Percentiles rank a stretch among this genome's conserved stretches.
These are phyloP conservation scores for Teratosphaeria epicoccoides DNA, from an alignment of 2,329 filamentous ascomycete species.

Conservation along the genomic window DNA sequence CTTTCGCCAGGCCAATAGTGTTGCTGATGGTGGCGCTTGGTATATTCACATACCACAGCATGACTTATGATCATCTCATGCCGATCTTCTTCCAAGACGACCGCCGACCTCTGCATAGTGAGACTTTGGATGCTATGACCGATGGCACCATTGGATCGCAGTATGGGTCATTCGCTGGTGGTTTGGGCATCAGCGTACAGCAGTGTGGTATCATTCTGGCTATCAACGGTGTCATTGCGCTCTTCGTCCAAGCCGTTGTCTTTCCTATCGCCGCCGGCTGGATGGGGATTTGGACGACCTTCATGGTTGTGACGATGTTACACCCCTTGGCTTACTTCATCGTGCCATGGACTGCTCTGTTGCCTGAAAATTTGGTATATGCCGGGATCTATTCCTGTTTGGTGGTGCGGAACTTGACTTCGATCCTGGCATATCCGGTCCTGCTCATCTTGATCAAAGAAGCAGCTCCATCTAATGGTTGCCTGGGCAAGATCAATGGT, in stretches of 20 bases:
- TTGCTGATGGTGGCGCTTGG: constrained; percentile 72
- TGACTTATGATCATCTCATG: constrained; percentile 86
- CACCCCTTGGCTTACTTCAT: constrained; percentile 60
- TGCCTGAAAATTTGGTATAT: constrained; percentile 46
- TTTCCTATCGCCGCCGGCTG: constrained; percentile 55
- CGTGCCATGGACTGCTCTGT: constrained; percentile 54
- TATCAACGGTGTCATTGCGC: constrained; percentile 59
- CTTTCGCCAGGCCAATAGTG: constrained; percentile 55
- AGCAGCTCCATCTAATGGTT: constrained; percentile 51
- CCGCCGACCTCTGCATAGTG: constrained; percentile 34
- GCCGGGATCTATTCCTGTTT: constrained; percentile 56
- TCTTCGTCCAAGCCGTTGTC: constrained; percentile 61
- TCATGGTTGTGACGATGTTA: constrained; percentile 52
- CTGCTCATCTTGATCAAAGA: constrained; percentile 64
- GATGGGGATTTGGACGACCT: constrained; percentile 57
- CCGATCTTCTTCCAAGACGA: constrained; percentile 88
- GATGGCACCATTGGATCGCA: constrained; percentile 8
- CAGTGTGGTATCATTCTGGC: constrained; percentile 59
- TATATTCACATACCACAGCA: constrained; percentile 89
- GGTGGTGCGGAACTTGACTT: constrained; percentile 54
- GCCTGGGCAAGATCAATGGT: constrained; percentile 61
- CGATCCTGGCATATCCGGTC: constrained; percentile 58
- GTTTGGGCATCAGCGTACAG: constrained; percentile 55
- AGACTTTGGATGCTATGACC: constrained; percentile 22
- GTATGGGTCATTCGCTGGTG: constrained; percentile 40